These are phyloP conservation scores for Penstemon newberryi DNA, from an alignment of 257 asterid species.

Conservation along the genomic window DNA sequence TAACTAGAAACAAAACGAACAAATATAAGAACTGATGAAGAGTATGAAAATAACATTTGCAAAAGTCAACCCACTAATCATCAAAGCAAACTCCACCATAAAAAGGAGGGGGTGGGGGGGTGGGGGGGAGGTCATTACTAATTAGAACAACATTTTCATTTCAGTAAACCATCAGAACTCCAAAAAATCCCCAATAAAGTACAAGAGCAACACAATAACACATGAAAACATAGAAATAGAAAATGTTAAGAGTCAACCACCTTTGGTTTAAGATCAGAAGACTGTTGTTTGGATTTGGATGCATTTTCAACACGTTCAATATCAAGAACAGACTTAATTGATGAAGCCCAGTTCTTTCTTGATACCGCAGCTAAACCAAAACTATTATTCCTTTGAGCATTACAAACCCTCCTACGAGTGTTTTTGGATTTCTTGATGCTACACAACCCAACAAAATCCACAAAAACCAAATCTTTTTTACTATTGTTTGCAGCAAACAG, in stretches of 20 bases:
- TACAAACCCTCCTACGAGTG: conserved; percentile 35
- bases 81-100: not conserved
- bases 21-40: too few species aligned
- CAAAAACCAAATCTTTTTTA: conserved; percentile 44
- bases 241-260: conserved; percentile 25
- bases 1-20: not conserved
- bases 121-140: too few species aligned
- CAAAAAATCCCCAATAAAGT: not conserved
- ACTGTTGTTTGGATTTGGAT: conserved; percentile 19
- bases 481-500: conserved; percentile 40
- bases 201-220: not conserved
- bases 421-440: conserved; percentile 40
- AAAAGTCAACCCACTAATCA: not conserved
- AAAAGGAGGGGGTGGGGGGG: not conserved
- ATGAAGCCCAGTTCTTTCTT: conserved; percentile 37
- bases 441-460: conserved; percentile 52
- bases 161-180: not conserved
- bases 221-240: not conserved
- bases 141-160: not conserved
- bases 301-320: conserved; percentile 39
- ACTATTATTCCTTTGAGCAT: conserved; percentile 35
- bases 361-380: conserved; percentile 28
- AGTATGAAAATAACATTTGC: too few species aligned
- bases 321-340: conserved; percentile 58
- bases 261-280: conserved; percentile 47